Conservation (phyloP, 441 rosid genomes). For the Hura crepitans region DNA sequence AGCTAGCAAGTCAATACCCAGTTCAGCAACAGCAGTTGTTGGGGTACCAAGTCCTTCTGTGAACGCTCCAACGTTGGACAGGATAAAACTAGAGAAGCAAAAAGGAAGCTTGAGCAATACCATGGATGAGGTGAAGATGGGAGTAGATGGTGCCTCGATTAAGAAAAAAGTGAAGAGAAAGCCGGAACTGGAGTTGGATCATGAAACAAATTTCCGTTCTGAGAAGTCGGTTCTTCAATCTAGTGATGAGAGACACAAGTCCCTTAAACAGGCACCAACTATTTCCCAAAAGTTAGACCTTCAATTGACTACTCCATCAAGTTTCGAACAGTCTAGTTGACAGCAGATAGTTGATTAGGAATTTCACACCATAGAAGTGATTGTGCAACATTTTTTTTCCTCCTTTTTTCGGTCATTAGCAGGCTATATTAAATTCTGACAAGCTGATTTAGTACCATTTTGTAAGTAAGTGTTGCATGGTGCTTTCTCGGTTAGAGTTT, state of each 20-base stretch:
- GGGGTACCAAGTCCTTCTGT: conserved; percentile 37
- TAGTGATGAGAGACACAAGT: conserved; percentile 40
- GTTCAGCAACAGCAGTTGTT: conserved; percentile 30
- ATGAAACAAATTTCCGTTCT: conserved; percentile 34
- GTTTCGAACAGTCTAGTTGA: conserved; percentile 44
- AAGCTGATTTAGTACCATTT: conserved; percentile 31
- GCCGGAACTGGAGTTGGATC: conserved; percentile 43
- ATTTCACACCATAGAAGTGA: conserved; percentile 28
- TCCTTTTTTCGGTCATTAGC: background rate
- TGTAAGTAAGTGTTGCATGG: conserved; percentile 32
- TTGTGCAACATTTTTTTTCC: conserved; percentile 7
- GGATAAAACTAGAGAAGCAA: conserved; percentile 51
- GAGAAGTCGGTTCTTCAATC: conserved; percentile 41
- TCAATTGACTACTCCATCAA: conserved; percentile 32
- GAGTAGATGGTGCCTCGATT: conserved; percentile 31
- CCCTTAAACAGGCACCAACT: conserved; percentile 32
- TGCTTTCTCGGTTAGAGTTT: conserved; percentile 6
- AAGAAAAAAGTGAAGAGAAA: conserved; percentile 68
- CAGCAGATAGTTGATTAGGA: conserved; percentile 23
- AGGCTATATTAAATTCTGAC: conserved; percentile 24
- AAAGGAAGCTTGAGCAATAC: conserved; percentile 49
- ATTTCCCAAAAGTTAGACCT: conserved; percentile 33
- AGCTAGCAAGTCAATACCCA: conserved; percentile 35
- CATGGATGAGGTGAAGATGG: conserved; percentile 44
- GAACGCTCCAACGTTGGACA: conserved; percentile 35